phyloP scores from a whole-genome alignment of 495 filamentous ascomycete genomes.

The Daldinia loculata region DNA sequence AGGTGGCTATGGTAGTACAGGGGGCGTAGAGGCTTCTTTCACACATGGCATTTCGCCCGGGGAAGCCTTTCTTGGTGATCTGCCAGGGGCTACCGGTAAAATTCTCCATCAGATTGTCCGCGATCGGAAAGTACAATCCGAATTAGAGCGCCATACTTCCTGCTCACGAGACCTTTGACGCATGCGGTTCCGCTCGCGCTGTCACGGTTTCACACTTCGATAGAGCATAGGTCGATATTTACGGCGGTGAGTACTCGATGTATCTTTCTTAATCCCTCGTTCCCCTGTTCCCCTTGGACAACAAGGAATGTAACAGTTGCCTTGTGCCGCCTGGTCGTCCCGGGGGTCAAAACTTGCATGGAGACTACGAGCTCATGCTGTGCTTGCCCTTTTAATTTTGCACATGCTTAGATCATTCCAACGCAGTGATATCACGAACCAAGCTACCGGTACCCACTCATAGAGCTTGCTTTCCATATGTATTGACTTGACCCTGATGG shows the following conservation, averaged over 20 bases:
- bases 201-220: conserved; percentile 13
- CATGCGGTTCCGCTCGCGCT: conserved; percentile 24
- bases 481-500: conserved; percentile 8
- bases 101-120: conserved; percentile 5
- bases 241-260: conserved; percentile 27
- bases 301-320: conserved; percentile 23
- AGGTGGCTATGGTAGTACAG: conserved; percentile 20
- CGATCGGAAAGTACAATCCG: conserved; percentile 12
- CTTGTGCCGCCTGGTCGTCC: conserved; percentile 18
- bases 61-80: not conserved
- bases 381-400: conserved; percentile 29
- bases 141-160: not conserved
- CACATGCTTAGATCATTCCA: conserved; percentile 18
- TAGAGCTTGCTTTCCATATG: conserved; percentile 1
- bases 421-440: conserved; percentile 39
- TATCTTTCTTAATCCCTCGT: conserved; percentile 13
- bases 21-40: conserved; percentile 22
- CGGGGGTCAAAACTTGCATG: conserved; percentile 22
- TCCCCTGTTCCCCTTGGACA: conserved; percentile 10
- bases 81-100: not conserved
- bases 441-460: conserved; percentile 33
- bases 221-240: not conserved
- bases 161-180: conserved; percentile 30
- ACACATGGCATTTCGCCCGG: conserved; percentile 8
- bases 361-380: conserved; percentile 2